These are phyloP conservation scores for Oryza officinalis DNA, from an alignment of 176 grass and related monocot species.

Conservation along the genomic window DNA sequence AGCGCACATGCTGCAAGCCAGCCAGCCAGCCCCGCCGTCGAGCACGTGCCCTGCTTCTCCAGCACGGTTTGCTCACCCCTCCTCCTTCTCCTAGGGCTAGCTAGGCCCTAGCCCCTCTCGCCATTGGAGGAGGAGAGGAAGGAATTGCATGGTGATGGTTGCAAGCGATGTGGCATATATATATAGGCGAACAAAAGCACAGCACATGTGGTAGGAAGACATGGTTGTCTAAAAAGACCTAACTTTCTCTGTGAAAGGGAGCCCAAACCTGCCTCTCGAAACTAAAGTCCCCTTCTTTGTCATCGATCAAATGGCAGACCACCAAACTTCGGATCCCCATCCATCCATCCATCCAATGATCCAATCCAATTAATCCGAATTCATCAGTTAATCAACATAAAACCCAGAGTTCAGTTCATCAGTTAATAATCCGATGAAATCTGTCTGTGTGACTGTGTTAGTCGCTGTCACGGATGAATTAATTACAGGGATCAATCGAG, in stretches of 20 bases:
- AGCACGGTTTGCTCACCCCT: conserved; percentile 58
- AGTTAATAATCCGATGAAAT: not conserved
- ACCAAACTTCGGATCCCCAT: conserved; percentile 35
- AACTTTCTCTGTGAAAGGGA: conserved; percentile 51
- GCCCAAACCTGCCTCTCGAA: conserved; percentile 25
- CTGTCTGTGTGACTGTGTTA: conserved; percentile 8
- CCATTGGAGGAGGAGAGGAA: not conserved
- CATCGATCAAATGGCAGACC: conserved; percentile 33
- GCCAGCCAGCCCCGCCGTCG: not conserved
- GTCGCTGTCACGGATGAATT: conserved; percentile 33
- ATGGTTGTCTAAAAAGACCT: conserved; percentile 22
- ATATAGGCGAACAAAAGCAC: conserved; percentile 32
- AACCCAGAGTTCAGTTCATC: not conserved
- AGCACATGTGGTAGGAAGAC: conserved; percentile 20
- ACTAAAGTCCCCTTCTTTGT: not conserved
- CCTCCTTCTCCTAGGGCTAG: conserved; percentile 19
- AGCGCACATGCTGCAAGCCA: conserved; percentile 46
- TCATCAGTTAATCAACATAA: not conserved
- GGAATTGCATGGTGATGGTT: not conserved
- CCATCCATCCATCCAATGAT: not conserved
- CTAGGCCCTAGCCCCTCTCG: not conserved
- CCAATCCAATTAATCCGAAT: not conserved
- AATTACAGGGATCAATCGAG: not conserved
- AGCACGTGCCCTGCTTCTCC: conserved; percentile 81
- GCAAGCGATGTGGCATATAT: conserved; percentile 19